phyloP scores from a whole-genome alignment of 495 filamentous ascomycete species.

The Aspergillus mulundensis region DNA sequence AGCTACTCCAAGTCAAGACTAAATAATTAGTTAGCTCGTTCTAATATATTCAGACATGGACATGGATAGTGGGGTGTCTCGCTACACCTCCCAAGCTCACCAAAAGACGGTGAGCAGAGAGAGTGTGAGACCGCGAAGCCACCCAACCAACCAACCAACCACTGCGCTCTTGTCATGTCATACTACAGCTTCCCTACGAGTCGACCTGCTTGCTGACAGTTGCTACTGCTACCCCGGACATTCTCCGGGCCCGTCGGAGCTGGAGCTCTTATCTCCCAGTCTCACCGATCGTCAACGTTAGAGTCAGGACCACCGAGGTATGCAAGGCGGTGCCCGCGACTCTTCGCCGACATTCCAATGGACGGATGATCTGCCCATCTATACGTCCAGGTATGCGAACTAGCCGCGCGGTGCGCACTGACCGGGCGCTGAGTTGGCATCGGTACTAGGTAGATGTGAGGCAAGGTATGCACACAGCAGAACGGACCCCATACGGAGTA shows the following conservation, averaged over 20 bases:
- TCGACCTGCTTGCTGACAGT: too few relatives aligned
- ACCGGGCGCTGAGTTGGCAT: background rate
- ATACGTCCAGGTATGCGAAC: background rate
- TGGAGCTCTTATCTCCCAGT: background rate
- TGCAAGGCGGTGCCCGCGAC: background rate
- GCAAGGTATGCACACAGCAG: background rate
- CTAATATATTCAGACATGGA: background rate
- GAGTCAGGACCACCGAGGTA: background rate
- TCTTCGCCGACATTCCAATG: background rate
- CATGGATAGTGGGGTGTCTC: too few relatives aligned
- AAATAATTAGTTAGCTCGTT: background rate
- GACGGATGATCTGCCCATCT: background rate
- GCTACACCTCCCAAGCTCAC: background rate
- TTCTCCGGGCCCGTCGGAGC: background rate
- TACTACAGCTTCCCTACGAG: background rate
- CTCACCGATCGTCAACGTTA: background rate
- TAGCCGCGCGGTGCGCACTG: background rate
- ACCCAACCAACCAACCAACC: background rate
- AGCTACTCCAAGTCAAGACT: background rate
- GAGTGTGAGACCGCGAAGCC: background rate
- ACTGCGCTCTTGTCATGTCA: background rate
- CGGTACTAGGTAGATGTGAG: background rate
- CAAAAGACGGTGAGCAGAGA: slow-evolving; percentile 6
- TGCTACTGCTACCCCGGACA: background rate
- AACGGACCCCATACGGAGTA: background rate